Evolutionary conservation across 352 stramenopile genomes (phyloP), one percentile per base, ranked within the genome.

Genomic region (Aphanomyces euteiches): DNA sequence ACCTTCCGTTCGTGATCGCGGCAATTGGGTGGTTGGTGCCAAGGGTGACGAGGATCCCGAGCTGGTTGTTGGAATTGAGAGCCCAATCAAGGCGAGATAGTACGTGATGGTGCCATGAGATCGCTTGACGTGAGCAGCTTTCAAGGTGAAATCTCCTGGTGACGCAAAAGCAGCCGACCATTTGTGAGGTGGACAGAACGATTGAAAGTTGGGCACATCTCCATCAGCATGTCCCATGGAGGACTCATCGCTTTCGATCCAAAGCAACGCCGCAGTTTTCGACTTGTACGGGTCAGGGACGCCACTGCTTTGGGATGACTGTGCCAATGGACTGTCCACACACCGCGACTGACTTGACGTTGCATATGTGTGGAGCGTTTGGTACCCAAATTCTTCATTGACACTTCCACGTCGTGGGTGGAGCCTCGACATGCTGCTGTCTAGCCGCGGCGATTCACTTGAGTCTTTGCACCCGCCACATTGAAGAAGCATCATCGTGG

Each of bases 131-230:
- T 45, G 76, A 69, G 53, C 88, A 80, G 40, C 84, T 48, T 87
- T 88, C 63, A 92, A 78, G 2, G 86, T 93, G 58, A 92, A 93
- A 59, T 93, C 86, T 1, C 82, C 82, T 2, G 86, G 80, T 2
- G 80, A 86, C 4, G 86, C 80, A 73, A 93, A 93, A 28, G 81
- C 80, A 0, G 81, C 79, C 19, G 86, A 93, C 86, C 86, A 93
- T 7, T 68, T 78, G 6, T 82, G 80, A 10, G 81, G 83, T 40
- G 79, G 74, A 21, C 81, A 92, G 40, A 90, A 93, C 58, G 75
- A 75, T 40, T 88, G 80, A 63, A 87, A 92, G 17, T 89, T 61
- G 47, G 75, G 83, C 59, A 89, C 76, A 54, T 90, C 75, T 56
- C 80, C 80, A n/a, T 90, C 82, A 1, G 86, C 83, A 50, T 92